Percentiles rank a stretch among this genome's conserved stretches.
These are phyloP conservation scores for Zygosaccharomyces gambellarensis DNA, from an alignment of 805 yeast species.

Conservation along the genomic window DNA sequence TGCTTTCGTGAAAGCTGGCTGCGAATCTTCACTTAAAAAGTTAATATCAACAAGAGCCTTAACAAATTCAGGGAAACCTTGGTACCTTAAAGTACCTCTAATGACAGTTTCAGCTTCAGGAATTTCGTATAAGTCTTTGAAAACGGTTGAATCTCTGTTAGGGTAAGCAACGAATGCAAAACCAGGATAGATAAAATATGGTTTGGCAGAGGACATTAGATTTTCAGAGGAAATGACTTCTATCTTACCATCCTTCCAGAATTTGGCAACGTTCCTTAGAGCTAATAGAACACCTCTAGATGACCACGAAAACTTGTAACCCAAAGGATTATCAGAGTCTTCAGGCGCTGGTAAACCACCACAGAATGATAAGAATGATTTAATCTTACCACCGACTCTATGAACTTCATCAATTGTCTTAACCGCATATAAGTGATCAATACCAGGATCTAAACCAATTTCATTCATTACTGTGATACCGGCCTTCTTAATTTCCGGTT, in stretches of 20 bases:
- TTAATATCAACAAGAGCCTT: slow-evolving; percentile 94
- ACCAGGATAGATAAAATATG: slow-evolving; percentile 94
- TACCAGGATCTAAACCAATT: slow-evolving; percentile 98
- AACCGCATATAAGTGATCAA: slow-evolving; percentile 96
- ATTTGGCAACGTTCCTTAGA: slow-evolving; percentile 86
- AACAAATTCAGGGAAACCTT: slow-evolving; percentile 97
- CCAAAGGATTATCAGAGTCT: slow-evolving; percentile 94
- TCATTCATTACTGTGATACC: slow-evolving; percentile 98
- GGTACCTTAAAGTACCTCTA: slow-evolving; percentile 96
- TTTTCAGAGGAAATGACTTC: slow-evolving; percentile 81
- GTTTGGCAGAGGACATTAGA: slow-evolving; percentile 90
- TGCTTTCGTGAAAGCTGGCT: slow-evolving; percentile 51
- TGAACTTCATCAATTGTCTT: slow-evolving; percentile 98
- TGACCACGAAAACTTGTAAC: slow-evolving; percentile 99
- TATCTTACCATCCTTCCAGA: slow-evolving; percentile 79
- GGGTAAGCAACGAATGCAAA: slow-evolving; percentile 93
- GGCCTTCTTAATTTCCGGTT: slow-evolving; percentile 82
- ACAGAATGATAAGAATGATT: slow-evolving; percentile 91
- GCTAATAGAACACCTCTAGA: slow-evolving; percentile 97
- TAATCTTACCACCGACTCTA: slow-evolving; percentile 83
- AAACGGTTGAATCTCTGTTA: slow-evolving; percentile 94
- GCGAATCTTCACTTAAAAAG: slow-evolving; percentile 73
- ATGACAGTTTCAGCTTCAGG: slow-evolving; percentile 97
- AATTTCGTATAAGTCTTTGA: slow-evolving; percentile 84
- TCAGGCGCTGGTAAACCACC: slow-evolving; percentile 99